Conservation (phyloP, 192 early-diverging fungal species). For the Gigaspora rosea region DNA sequence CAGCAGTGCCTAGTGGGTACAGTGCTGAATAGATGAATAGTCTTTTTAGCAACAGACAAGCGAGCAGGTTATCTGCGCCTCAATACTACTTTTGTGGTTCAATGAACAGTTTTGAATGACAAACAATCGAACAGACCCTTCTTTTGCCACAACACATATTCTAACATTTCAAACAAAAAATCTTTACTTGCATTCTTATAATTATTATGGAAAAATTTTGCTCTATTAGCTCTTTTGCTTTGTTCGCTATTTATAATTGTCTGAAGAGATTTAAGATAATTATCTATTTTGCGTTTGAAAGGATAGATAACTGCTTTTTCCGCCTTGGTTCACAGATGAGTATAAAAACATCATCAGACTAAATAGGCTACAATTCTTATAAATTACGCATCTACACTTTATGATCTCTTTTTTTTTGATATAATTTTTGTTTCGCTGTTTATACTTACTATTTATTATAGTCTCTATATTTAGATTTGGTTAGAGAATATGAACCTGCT, state of each 20-base stretch:
- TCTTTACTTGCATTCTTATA: too few species aligned
- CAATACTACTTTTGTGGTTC: constrained; percentile 22
- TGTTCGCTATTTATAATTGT: too few species aligned
- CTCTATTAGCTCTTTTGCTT: too few species aligned
- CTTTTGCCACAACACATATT: too few species aligned
- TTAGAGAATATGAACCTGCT: background rate
- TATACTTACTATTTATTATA: background rate
- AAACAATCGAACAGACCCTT: constrained; percentile 1
- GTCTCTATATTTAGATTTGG: background rate
- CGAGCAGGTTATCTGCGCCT: constrained; percentile 6
- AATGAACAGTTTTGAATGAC: constrained; percentile 22
- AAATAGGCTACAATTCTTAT: constrained; percentile 9
- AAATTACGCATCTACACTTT: background rate
- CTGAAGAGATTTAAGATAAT: too few species aligned
- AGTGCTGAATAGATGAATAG: constrained; percentile 18
- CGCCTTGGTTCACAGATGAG: background rate
- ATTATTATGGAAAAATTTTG: too few species aligned
- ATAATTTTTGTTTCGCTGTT: background rate
- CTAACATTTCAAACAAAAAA: too few species aligned
- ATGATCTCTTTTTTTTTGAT: background rate
- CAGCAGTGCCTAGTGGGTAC: background rate
- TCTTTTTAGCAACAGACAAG: constrained; percentile 23
- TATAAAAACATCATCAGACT: constrained; percentile 4
- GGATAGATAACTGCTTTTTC: background rate
- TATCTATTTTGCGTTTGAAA: too few species aligned